phyloP scores from a whole-genome alignment of 345 rosid genomes.

The Populus simonii region DNA sequence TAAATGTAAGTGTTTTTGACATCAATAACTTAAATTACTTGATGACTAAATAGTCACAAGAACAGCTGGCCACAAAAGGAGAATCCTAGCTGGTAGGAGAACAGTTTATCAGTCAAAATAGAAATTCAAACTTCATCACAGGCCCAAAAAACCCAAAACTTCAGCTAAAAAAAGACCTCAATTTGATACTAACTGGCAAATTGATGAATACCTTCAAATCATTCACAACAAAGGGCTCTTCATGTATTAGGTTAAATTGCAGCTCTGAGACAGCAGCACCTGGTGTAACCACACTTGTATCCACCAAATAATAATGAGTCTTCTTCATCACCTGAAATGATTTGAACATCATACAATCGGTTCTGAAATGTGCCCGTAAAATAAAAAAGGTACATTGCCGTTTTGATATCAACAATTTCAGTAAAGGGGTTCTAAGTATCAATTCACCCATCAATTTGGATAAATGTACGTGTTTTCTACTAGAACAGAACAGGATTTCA shows the following conservation, averaged over 20 bases:
- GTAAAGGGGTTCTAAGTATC: not conserved
- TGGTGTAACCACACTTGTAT: constrained; percentile 65
- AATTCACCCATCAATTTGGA: not conserved
- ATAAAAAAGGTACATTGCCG: not conserved
- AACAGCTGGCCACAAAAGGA: not conserved
- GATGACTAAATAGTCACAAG: not conserved
- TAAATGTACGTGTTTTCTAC: not conserved
- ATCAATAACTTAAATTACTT: not conserved
- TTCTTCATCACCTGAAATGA: constrained; percentile 85
- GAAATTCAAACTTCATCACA: not conserved
- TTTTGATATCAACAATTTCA: not conserved
- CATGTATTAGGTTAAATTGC: constrained; percentile 70
- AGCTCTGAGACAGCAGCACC: constrained; percentile 89
- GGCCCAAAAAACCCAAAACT: not conserved
- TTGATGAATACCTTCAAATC: constrained; percentile 56
- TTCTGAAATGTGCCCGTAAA: constrained; percentile 7
- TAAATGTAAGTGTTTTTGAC: not conserved
- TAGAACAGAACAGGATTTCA: not conserved
- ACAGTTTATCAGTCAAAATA: not conserved
- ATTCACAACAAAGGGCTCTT: constrained; percentile 70
- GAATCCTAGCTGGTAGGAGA: not conserved
- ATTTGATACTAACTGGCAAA: not conserved
- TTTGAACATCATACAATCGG: constrained; percentile 5
- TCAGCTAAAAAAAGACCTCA: not conserved
- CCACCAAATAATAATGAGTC: constrained; percentile 93